phyloP scores from a whole-genome alignment of 176 grass and related monocot genomes.

The Elaeis guineensis region DNA sequence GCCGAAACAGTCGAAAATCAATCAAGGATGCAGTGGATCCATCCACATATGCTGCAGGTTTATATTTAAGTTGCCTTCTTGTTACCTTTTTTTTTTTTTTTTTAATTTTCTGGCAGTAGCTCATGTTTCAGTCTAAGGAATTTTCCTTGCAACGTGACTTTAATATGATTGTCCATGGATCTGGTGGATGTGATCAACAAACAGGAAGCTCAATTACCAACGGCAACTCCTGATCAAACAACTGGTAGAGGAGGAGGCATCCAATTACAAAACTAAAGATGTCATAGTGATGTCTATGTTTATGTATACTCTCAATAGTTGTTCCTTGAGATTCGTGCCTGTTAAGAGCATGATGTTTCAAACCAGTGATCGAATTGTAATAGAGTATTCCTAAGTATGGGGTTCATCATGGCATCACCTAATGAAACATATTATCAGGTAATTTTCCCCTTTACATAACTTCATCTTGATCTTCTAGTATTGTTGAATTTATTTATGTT shows the following conservation, averaged over 20 bases:
- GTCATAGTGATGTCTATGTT: no score
- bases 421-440: no score
- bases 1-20: slow-evolving; percentile 57
- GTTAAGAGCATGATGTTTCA: no score
- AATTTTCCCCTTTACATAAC: no score
- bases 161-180: not conserved
- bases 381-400: no score
- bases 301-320: no score
- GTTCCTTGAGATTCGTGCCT: no score
- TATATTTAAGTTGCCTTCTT: slow-evolving; percentile 5
- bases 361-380: no score
- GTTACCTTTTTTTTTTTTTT: not conserved
- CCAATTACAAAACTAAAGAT: not conserved
- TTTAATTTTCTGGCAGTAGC: not conserved
- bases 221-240: slow-evolving; percentile 36
- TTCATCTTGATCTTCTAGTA: no score
- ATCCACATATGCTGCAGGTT: slow-evolving; percentile 79
- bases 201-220: slow-evolving; percentile 54
- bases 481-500: no score
- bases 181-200: slow-evolving; percentile 3
- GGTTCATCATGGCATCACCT: no score
- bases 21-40: slow-evolving; percentile 60
- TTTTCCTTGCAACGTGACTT: no score
- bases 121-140: not conserved
- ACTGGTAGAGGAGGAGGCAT: slow-evolving; percentile 31